These are phyloP conservation scores for Suillus fuscotomentosus DNA, from an alignment of 768 basidiomycete genomes.

Conservation along the genomic window DNA sequence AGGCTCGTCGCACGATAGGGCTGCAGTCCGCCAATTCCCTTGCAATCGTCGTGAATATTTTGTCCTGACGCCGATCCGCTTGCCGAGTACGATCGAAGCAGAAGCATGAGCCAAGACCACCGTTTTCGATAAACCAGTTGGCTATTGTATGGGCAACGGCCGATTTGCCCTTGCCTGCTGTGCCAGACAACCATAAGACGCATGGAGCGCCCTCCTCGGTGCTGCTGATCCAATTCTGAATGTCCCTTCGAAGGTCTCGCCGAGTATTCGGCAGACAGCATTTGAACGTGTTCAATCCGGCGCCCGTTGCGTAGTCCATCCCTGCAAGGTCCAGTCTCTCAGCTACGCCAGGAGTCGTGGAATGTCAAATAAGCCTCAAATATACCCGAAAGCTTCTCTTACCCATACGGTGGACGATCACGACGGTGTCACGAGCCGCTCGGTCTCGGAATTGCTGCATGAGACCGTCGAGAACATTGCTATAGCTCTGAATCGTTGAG, in stretches of 20 bases:
- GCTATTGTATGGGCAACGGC: conserved; percentile 18
- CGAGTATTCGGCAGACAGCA: conserved; percentile 16
- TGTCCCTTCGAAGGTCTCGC: conserved; percentile 10
- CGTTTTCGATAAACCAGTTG: conserved; percentile 2
- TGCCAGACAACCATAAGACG: conserved; percentile 14
- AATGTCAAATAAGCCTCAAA: neutral
- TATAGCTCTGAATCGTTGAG: neutral
- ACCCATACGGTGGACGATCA: neutral
- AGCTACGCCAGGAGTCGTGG: neutral
- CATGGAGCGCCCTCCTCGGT: neutral
- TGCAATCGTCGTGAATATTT: conserved; percentile 1
- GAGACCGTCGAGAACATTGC: neutral
- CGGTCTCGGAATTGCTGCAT: conserved; percentile 6
- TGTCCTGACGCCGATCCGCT: neutral
- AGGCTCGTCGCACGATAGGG: neutral
- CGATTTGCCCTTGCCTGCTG: conserved; percentile 18
- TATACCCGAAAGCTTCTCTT: neutral
- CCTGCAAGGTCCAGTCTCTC: neutral
- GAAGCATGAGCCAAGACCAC: conserved; percentile 14
- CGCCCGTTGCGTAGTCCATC: neutral
- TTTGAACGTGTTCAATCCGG: neutral
- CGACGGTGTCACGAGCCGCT: neutral
- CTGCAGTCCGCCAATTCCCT: neutral
- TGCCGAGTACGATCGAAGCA: conserved; percentile 12
- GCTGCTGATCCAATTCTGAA: conserved; percentile 14